Evolutionary conservation across 257 asterid species (phyloP).

Genomic region (Anisodus tanguticus): DNA sequence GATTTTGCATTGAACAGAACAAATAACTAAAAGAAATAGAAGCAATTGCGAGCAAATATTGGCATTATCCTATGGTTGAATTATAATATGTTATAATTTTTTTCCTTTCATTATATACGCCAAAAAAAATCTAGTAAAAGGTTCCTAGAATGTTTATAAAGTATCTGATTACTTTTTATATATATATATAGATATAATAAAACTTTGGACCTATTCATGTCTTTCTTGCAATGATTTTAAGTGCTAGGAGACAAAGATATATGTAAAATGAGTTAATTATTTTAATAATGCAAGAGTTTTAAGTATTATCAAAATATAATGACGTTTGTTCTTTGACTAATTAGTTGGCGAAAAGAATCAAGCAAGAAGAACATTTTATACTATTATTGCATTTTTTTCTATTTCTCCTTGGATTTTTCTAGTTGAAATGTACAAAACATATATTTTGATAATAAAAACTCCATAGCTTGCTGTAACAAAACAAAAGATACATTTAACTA

Average conservation of each 20-base stretch:
- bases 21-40: constrained; percentile 15
- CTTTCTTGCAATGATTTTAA: constrained; percentile 18
- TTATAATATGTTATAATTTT: not conserved
- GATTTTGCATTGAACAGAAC: constrained; percentile 35
- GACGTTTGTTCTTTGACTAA: constrained; percentile 25
- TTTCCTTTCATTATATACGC: constrained; percentile 34
- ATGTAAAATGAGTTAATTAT: not conserved
- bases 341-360: constrained; percentile 25
- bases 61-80: constrained; percentile 22
- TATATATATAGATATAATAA: not conserved
- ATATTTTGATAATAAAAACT: not conserved
- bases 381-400: not conserved
- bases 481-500: not conserved
- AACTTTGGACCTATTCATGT: constrained; percentile 1
- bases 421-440: not conserved
- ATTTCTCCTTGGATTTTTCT: not conserved
- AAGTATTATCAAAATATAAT: not conserved
- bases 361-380: not conserved
- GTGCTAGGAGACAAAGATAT: constrained; percentile 3
- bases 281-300: not conserved
- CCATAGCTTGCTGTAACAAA: too few relatives aligned
- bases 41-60: constrained; percentile 27
- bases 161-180: not conserved
- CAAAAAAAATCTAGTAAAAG: constrained; percentile 34
- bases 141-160: constrained; percentile 40